Conservation (phyloP, 371 early-diverging fungal genomes). For the Mucor racemosus region DNA sequence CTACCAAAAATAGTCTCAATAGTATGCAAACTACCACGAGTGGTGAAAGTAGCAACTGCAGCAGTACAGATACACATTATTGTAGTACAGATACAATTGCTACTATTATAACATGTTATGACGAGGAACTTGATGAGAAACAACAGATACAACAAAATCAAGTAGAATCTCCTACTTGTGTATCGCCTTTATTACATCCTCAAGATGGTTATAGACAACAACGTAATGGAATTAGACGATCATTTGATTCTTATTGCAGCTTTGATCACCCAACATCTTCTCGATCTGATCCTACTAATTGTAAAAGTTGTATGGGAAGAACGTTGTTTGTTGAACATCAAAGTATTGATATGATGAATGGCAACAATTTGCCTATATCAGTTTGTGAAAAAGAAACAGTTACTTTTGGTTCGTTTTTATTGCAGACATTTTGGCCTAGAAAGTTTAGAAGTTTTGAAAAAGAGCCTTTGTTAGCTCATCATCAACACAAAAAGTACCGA, state of each 20-base stretch:
- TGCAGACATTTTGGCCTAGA: slow-evolving; percentile 4
- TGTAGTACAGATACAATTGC: slow-evolving; percentile 16
- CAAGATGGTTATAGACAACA: not conserved
- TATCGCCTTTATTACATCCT: not conserved
- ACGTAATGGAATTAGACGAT: slow-evolving; percentile 8
- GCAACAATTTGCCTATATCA: not conserved
- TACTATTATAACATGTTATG: slow-evolving; percentile 21
- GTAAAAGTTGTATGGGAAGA: slow-evolving; percentile 16
- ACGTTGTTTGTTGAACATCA: not conserved
- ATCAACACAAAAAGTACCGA: not conserved
- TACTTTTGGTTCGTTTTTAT: slow-evolving; percentile 7
- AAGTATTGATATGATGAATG: not conserved
- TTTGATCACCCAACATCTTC: slow-evolving; percentile 37
- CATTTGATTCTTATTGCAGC: slow-evolving; percentile 30
- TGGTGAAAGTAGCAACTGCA: too few relatives aligned
- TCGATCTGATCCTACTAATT: slow-evolving; percentile 27
- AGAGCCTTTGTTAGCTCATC: not conserved
- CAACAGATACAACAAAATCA: not conserved
- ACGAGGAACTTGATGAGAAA: slow-evolving; percentile 8
- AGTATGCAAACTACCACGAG: not conserved
- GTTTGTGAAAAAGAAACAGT: not conserved
- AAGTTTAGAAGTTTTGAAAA: slow-evolving; percentile 8
- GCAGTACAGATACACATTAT: not conserved
- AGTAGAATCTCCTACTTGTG: not conserved
- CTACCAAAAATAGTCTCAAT: not conserved